These are phyloP conservation scores for Tuber borchii DNA, from an alignment of 495 filamentous ascomycete species.

Conservation along the genomic window DNA sequence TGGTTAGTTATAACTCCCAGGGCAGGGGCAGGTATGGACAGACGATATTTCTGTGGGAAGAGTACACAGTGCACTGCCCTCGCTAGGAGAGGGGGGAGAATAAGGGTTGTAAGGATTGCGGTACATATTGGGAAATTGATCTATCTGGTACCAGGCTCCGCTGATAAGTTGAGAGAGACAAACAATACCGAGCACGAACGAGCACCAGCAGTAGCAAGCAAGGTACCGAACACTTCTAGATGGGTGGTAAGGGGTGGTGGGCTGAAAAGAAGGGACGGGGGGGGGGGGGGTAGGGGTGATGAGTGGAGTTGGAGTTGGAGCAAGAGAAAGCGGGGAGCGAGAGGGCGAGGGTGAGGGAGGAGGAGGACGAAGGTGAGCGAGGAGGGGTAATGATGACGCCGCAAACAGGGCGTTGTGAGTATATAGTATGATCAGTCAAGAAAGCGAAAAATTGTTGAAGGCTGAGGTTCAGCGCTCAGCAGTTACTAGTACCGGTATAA, in stretches of 20 bases:
- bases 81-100: conserved; percentile 11
- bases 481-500: neutral
- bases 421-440: neutral
- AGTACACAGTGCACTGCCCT: conserved; percentile 15
- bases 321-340: neutral
- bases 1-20: neutral
- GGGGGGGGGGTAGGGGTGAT: neutral
- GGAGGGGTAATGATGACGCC: conserved; percentile 5
- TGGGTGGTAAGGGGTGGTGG: neutral
- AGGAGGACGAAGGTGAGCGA: neutral
- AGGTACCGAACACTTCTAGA: neutral
- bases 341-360: neutral
- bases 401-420: neutral
- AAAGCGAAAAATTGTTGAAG: neutral
- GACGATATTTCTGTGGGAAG: conserved; percentile 42
- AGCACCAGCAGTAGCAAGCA: neutral
- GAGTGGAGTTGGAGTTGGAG: neutral
- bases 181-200: neutral
- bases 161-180: neutral
- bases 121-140: neutral
- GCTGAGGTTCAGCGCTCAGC: neutral
- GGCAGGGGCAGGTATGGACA: conserved; percentile 7
- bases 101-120: conserved; percentile 19
- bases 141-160: neutral
- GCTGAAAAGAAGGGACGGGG: neutral